Conservation (phyloP, 495 filamentous ascomycete genomes). For the Cladorrhinum samala region DNA sequence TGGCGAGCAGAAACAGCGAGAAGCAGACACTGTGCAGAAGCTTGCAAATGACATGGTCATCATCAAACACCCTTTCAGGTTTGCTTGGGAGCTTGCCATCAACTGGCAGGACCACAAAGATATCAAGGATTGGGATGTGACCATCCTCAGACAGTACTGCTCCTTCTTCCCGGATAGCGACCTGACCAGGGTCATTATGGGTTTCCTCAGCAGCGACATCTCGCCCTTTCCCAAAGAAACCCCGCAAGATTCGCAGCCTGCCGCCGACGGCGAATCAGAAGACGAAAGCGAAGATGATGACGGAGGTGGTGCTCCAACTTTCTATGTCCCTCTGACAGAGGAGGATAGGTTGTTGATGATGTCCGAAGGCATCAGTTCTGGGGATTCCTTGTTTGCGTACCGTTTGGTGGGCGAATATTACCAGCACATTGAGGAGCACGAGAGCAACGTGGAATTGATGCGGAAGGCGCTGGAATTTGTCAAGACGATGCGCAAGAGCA, state of each 20-base stretch:
- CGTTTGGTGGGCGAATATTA: slow-evolving; percentile 82
- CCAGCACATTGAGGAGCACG: slow-evolving; percentile 77
- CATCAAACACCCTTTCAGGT: slow-evolving; percentile 82
- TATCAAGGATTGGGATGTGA: slow-evolving; percentile 64
- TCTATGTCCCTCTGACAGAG: slow-evolving; percentile 47
- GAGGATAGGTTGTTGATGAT: slow-evolving; percentile 75
- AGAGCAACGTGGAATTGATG: slow-evolving; percentile 71
- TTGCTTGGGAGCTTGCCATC: slow-evolving; percentile 84
- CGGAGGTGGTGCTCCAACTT: slow-evolving; percentile 43
- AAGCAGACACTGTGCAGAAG: slow-evolving; percentile 63
- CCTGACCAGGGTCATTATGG: slow-evolving; percentile 70
- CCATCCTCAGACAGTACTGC: slow-evolving; percentile 70
- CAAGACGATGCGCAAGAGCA: slow-evolving; percentile 52
- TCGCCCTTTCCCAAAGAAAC: slow-evolving; percentile 65
- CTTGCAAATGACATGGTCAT: slow-evolving; percentile 88
- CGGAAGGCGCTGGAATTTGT: slow-evolving; percentile 62
- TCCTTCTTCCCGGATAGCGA: slow-evolving; percentile 79
- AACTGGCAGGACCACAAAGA: slow-evolving; percentile 81
- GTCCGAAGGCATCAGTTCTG: slow-evolving; percentile 70
- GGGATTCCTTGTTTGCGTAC: slow-evolving; percentile 75
- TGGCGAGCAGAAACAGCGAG: slow-evolving; percentile 55
- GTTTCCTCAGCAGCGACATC: slow-evolving; percentile 73
- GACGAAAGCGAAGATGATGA: slow-evolving; percentile 47
- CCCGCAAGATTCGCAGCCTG: slow-evolving; percentile 7
- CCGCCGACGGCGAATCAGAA: slow-evolving; percentile 23